Evolutionary conservation across 108 stramenopile genomes (phyloP).

Genomic region (Aurantiochytrium sp.): DNA sequence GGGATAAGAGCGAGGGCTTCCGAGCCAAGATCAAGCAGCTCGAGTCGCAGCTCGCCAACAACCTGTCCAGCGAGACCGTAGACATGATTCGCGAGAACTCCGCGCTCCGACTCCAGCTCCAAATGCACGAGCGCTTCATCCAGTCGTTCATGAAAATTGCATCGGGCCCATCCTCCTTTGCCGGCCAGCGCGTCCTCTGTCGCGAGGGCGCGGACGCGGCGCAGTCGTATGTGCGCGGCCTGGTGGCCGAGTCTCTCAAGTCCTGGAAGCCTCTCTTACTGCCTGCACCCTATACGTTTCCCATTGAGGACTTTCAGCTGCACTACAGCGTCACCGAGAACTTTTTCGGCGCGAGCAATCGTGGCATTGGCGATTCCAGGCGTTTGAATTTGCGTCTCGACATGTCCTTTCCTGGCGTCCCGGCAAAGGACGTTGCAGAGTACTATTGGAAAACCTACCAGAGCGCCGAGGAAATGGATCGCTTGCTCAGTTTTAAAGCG

Average conservation of each 20-base stretch:
- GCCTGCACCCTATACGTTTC: not conserved
- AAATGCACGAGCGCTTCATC: not conserved
- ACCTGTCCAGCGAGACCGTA: not conserved
- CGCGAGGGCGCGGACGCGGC: slow-evolving; percentile 7
- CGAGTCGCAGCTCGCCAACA: not conserved
- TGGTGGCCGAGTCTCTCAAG: not conserved
- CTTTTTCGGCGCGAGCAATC: not conserved
- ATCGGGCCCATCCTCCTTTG: not conserved
- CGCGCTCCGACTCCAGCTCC: not conserved
- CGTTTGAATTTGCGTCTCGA: not conserved
- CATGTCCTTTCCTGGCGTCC: not conserved
- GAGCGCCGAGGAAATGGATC: not conserved
- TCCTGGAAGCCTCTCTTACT: not conserved
- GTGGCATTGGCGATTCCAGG: not conserved
- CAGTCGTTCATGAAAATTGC: not conserved
- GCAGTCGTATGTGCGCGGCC: not conserved
- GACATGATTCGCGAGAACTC: not conserved
- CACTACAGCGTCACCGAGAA: not conserved
- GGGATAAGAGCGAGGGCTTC: not conserved
- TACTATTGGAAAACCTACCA: slow-evolving; percentile 12
- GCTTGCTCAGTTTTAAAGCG: not conserved
- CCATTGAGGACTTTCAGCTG: not conserved
- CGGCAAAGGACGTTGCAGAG: not conserved
- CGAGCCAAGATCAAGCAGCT: slow-evolving; percentile 17
- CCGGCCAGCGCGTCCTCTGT: not conserved